Base-by-base conservation (phyloP, 441 rosid species). In the Populus hybrid region DNA sequence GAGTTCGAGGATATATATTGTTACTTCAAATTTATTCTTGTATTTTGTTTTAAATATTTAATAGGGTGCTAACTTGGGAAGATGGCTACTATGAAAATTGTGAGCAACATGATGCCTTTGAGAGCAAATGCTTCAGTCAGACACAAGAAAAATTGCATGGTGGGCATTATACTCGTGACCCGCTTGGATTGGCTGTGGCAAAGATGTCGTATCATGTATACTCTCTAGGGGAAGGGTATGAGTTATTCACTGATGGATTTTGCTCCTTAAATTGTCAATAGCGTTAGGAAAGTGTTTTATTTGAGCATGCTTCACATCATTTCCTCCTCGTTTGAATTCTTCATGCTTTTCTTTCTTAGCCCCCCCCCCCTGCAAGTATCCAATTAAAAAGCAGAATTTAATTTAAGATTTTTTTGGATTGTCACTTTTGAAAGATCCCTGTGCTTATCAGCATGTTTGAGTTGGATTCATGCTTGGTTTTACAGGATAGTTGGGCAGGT, bases 221-320 rank as follows among this genome's bases (percentile, higher is more conserved):
- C 88, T 87, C 96, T 79, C 86, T 93, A 16, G 99, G 99, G 80
- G 95, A 95, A 88, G 98, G 99, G 99, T 95, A 91, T 77, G 88
- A 0, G 78, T 73, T 72, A 34, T 79, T 66, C 72, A 26, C 72
- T 79, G 67, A 75, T 70, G 68, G 42, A 72, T 68, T 19, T 66
- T 53, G 53, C 14, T 14, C 16, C 32, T 16, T 50, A 9, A 72
- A 40, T 34, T 28, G 30, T 74, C 34, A 24, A 9, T 73, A 8
- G 35, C n/a, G 7, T 21, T 30, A 8, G 68, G 4, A 18, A 24
- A 9, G 68, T 65, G 24, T 65, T 14, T 24, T 30, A 9, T 67
- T 67, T 28, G 19, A 67, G 35, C 35, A 28, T 67, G 70, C 35
- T 16, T 67, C 14, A 11, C 10, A 28, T 24, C 11, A 66, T 1